Conservation (phyloP, 306 rosid species). For the Carpinus viminea region DNA sequence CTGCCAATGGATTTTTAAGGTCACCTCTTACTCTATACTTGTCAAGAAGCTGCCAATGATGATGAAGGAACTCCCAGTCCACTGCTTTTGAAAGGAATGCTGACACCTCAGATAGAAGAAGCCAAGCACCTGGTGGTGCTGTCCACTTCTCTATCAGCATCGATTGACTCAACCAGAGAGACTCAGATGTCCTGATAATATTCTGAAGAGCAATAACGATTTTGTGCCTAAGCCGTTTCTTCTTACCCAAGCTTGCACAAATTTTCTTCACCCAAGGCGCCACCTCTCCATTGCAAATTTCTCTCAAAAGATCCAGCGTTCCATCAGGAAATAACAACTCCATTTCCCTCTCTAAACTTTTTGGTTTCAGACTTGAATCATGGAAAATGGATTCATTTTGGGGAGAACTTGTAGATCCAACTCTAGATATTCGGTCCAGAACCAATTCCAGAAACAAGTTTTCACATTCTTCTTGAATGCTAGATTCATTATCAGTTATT, state of each 20-base stretch:
- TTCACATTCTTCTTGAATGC: slow-evolving; percentile 96
- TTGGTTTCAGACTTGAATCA: slow-evolving; percentile 28
- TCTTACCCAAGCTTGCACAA: slow-evolving; percentile 84
- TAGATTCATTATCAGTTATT: slow-evolving; percentile 77
- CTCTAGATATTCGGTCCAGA: slow-evolving; percentile 66
- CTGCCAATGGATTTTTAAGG: slow-evolving; percentile 42
- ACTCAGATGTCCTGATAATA: slow-evolving; percentile 73
- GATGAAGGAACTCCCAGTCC: slow-evolving; percentile 89
- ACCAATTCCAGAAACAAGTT: slow-evolving; percentile 81
- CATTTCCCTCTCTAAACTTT: slow-evolving; percentile 43
- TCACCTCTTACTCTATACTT: slow-evolving; percentile 50
- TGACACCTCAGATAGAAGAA: slow-evolving; percentile 90
- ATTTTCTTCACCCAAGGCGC: slow-evolving; percentile 90
- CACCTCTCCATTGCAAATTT: slow-evolving; percentile 73
- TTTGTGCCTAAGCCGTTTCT: slow-evolving; percentile 54
- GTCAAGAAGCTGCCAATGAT: slow-evolving; percentile 95
- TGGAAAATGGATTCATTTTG: slow-evolving; percentile 15
- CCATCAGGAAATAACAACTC: slow-evolving; percentile 53
- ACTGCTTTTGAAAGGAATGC: slow-evolving; percentile 73
- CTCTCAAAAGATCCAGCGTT: slow-evolving; percentile 61
- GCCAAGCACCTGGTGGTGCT: slow-evolving; percentile 95
- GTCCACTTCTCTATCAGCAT: slow-evolving; percentile 85
- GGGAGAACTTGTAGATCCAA: slow-evolving; percentile 40
- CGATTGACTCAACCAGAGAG: slow-evolving; percentile 71
- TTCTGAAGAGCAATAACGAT: slow-evolving; percentile 67